Percentiles rank a stretch among this genome's conserved stretches.
phyloP scores from a whole-genome alignment of 2,329 filamentous ascomycete species.

The Verruconis gallopava region DNA sequence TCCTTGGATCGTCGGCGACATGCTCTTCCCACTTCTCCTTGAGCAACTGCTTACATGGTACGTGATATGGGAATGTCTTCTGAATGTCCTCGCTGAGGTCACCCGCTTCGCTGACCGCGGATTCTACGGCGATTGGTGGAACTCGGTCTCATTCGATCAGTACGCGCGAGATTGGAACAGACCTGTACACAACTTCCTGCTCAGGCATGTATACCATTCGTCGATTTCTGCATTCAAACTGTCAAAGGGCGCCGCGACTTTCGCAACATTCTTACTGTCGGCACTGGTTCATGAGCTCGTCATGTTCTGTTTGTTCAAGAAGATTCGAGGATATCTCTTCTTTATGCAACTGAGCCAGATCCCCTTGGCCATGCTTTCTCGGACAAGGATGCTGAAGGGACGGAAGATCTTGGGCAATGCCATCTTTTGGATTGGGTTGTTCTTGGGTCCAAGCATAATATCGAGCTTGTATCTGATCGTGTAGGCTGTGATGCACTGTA shows the following conservation, averaged over 20 bases:
- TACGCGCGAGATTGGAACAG: constrained; percentile 72
- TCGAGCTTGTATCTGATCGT: constrained; percentile 39
- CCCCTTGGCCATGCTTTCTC: constrained; percentile 54
- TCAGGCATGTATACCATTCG: constrained; percentile 67
- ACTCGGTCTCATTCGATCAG: constrained; percentile 52
- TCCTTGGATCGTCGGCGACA: constrained; percentile 60
- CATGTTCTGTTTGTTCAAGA: constrained; percentile 72
- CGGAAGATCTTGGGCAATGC: constrained; percentile 55
- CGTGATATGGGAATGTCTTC: constrained; percentile 56
- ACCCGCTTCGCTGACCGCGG: constrained; percentile 65
- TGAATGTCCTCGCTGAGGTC: constrained; percentile 65
- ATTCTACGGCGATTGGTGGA: constrained; percentile 47
- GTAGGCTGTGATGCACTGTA: no score
- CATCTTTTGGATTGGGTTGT: constrained; percentile 68
- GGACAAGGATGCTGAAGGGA: constrained; percentile 52
- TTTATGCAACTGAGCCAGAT: constrained; percentile 63
- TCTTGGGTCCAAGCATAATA: constrained; percentile 57
- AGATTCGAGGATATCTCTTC: constrained; percentile 60
- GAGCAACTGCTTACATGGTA: constrained; percentile 70
- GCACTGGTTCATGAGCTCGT: constrained; percentile 62
- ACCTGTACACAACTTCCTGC: constrained; percentile 66
- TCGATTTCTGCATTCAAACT: constrained; percentile 62
- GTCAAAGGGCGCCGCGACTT: constrained; percentile 56
- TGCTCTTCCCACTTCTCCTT: constrained; percentile 67
- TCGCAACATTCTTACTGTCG: constrained; percentile 62